A percentile compares a stretch with the other conserved stretches of the same genome.
These are phyloP conservation scores for Trifolium repens DNA, from an alignment of 306 rosid genomes.

Conservation along the genomic window DNA sequence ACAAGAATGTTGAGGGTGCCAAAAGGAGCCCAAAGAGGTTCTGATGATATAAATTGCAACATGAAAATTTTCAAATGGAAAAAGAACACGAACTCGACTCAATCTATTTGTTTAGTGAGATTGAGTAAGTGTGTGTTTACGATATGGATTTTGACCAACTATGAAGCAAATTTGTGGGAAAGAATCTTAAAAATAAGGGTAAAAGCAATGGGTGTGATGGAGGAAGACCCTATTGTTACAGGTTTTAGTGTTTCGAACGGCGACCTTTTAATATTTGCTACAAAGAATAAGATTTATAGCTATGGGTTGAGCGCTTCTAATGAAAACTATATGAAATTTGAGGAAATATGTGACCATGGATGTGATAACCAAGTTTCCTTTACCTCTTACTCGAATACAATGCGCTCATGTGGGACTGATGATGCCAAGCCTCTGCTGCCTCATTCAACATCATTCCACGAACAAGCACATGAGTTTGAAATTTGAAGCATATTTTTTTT, in stretches of 20 bases:
- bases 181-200: conserved; percentile 24
- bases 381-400: neutral
- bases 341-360: conserved; percentile 24
- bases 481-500: no score
- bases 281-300: neutral
- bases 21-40: conserved; percentile 1
- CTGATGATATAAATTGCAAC: neutral
- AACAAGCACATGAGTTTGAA: no score
- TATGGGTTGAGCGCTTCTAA: neutral
- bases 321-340: neutral
- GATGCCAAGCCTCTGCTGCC: neutral
- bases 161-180: neutral
- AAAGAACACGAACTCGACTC: neutral
- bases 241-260: conserved; percentile 18
- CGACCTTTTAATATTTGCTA: conserved; percentile 8
- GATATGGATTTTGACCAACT: neutral
- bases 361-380: neutral
- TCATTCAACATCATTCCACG: neutral
- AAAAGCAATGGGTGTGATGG: conserved; percentile 20
- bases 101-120: conserved; percentile 36
- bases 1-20: conserved; percentile 20
- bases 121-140: neutral
- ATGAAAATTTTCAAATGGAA: conserved; percentile 31
- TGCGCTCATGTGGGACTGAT: neutral
- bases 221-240: neutral